phyloP scores from a whole-genome alignment of 768 basidiomycete genomes.

The Mrakia gelida region DNA sequence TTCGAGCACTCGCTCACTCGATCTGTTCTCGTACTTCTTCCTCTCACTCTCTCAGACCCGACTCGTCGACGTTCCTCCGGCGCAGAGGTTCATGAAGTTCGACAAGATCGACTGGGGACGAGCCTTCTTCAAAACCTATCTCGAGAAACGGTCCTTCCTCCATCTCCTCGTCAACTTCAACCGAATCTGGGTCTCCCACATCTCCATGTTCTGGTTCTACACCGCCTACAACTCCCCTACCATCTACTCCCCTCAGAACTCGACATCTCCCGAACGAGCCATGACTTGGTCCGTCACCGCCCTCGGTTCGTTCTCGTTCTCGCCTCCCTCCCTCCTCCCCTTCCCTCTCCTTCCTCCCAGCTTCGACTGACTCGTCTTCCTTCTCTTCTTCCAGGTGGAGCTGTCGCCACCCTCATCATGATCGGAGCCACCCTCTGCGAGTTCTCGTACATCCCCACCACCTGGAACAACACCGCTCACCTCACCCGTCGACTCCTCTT shows the following conservation, averaged over 20 bases:
- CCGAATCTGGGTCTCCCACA: constrained; percentile 97
- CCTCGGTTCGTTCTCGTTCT: constrained; percentile 49
- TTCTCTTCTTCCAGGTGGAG: constrained; percentile 57
- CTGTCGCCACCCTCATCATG: constrained; percentile 95
- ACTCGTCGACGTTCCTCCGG: constrained; percentile 81
- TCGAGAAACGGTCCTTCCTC: constrained; percentile 92
- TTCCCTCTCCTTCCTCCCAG: background rate
- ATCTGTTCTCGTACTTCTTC: background rate
- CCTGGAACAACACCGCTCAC: constrained; percentile 98
- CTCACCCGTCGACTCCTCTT: constrained; percentile 86
- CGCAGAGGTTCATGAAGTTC: constrained; percentile 94
- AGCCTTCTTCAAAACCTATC: constrained; percentile 98
- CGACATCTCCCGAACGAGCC: constrained; percentile 57
- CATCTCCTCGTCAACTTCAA: constrained; percentile 99
- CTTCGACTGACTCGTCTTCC: background rate
- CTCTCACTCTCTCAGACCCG: constrained; percentile 57
- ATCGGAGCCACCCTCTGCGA: constrained; percentile 88
- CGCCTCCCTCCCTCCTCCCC: background rate
- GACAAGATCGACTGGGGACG: constrained; percentile 94
- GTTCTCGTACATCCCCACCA: constrained; percentile 96
- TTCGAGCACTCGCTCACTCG: background rate
- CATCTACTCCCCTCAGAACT: constrained; percentile 57
- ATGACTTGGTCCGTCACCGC: constrained; percentile 91
- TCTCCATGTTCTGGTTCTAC: constrained; percentile 93
- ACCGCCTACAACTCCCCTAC: constrained; percentile 88